These are phyloP conservation scores for Trapa incisa DNA, from an alignment of 345 rosid genomes.

Conservation along the genomic window DNA sequence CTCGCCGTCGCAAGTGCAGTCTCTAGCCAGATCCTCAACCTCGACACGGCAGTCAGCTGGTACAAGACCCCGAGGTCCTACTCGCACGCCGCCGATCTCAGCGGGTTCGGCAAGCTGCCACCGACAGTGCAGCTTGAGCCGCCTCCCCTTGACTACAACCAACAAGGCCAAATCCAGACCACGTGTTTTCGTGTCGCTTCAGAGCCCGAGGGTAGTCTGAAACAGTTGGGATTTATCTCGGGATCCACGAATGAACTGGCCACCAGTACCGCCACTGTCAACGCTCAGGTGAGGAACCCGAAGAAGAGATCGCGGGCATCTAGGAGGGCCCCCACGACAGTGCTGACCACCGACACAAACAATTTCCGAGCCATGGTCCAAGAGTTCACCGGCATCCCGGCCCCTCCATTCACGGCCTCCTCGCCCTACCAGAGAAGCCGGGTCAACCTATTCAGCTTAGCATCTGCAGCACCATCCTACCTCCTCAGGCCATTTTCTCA, in stretches of 20 bases:
- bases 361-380: constrained; percentile 98
- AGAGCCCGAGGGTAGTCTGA: neutral
- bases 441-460: constrained; percentile 49
- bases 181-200: neutral
- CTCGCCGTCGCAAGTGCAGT: constrained; percentile 5
- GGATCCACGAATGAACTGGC: constrained; percentile 6
- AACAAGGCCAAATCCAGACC: neutral
- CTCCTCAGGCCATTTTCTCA: constrained; percentile 19
- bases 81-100: constrained; percentile 33
- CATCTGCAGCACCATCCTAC: constrained; percentile 29
- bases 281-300: constrained; percentile 32
- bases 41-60: constrained; percentile 34
- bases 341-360: constrained; percentile 73
- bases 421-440: constrained; percentile 49
- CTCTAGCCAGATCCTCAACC: constrained; percentile 29
- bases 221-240: constrained; percentile 3
- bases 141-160: constrained; percentile 4
- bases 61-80: constrained; percentile 42
- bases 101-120: constrained; percentile 15
- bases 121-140: constrained; percentile 16
- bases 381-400: constrained; percentile 91
- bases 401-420: constrained; percentile 54
- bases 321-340: constrained; percentile 88
- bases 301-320: constrained; percentile 91
- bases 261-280: constrained; percentile 12